Base-by-base conservation (phyloP, 2,329 filamentous ascomycete genomes). In the Trichoderma cornu-damae region DNA sequence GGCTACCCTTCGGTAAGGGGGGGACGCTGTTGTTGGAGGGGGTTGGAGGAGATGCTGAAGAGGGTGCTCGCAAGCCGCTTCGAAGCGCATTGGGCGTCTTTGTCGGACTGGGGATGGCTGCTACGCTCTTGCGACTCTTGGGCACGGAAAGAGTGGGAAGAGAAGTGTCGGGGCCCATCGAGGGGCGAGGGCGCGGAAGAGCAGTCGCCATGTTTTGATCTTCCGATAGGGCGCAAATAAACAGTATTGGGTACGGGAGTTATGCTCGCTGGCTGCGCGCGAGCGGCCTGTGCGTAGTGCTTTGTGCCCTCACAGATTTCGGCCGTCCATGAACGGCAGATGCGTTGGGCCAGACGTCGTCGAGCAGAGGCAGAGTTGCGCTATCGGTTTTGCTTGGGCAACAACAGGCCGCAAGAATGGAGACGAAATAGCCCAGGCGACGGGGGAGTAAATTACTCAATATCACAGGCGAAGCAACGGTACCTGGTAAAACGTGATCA, bases 101-200 rank as follows among this genome's bases (percentile, higher is more conserved):
- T 16, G 71, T 69, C 3, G 70, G 59, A 20, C 47, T 60, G 11
- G 64, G 70, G 48, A 77, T 73, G 59, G 67, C 75, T 55, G 73
- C 80, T 57, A 76, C 85, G 71, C 82, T 86, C 70, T 87, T 89
- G 61, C 89, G 82, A 37, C 86, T 84, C 72, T 90, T 94, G 44
- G 79, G 73, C 16, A 88, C 77, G 26, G 90, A 89, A 47, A 95
- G 75, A 42, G 88, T 85, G 42, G 90, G 89, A 22, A 94, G 76
- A 26, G 87, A 83, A 61, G 84, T 81, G 28, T 83, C 84, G 14
- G 90, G 87, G 59, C 85, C 87, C 65, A 85, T 77, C 7, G 87
- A 85, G 24, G 85, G 81, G 70, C 86, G 81, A 16, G 84, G 80
- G 69, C 84, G 81, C 54, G 88, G 87, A 50, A 89, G 77, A 42